phyloP scores from a whole-genome alignment of 441 rosid species.

The Syzygium malaccense region DNA sequence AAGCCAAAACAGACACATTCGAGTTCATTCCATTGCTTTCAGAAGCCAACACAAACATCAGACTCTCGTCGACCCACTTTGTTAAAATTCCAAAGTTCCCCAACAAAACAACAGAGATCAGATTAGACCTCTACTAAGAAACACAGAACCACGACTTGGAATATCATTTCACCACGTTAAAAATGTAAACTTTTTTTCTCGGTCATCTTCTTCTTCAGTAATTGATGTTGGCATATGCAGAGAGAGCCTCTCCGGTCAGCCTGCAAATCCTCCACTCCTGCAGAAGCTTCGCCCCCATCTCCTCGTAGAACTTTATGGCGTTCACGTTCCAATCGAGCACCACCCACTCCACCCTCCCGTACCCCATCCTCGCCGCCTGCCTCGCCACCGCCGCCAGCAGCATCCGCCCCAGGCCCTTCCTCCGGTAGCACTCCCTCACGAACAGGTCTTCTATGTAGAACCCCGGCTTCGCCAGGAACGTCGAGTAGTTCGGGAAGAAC shows the following conservation, averaged over 20 bases:
- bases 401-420: constrained; percentile 72
- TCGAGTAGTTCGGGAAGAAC: constrained; percentile 76
- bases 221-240: constrained; percentile 28
- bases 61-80: background rate
- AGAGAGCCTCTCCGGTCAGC: constrained; percentile 65
- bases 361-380: constrained; percentile 86
- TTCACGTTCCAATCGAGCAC: constrained; percentile 90
- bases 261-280: constrained; percentile 83
- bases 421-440: constrained; percentile 73
- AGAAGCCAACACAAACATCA: background rate
- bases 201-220: background rate
- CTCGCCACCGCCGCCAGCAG: constrained; percentile 63
- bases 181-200: background rate
- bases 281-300: constrained; percentile 78
- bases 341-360: constrained; percentile 82
- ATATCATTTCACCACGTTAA: background rate
- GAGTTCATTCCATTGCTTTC: background rate
- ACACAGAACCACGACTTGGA: background rate
- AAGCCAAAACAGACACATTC: background rate
- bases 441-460: constrained; percentile 77
- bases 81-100: background rate
- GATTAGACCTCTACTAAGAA: background rate
- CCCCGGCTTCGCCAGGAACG: constrained; percentile 61
- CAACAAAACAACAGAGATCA: background rate
- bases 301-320: constrained; percentile 74